Conservation (phyloP, 139 green algal genomes). For the Nannochloris sp. region DNA sequence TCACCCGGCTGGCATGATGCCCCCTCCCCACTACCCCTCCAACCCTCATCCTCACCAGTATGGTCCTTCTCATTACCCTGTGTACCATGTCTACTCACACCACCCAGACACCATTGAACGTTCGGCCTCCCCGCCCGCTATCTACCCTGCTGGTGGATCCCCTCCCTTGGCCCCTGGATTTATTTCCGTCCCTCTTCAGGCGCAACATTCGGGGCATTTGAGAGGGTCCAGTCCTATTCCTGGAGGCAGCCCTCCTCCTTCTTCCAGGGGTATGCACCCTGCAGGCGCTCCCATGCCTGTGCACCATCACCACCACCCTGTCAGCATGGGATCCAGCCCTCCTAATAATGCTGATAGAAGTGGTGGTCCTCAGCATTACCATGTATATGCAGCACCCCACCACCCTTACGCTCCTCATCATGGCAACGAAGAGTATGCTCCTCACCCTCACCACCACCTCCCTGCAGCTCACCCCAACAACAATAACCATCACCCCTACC, state of each 20-base stretch:
- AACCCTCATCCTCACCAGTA: neutral
- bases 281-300: neutral
- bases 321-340: neutral
- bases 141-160: conserved; percentile 26
- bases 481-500: neutral
- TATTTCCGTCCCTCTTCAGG: conserved; percentile 10
- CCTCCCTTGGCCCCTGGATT: conserved; percentile 28
- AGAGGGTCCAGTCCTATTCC: conserved; percentile 7
- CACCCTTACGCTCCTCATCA: no score
- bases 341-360: no score
- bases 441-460: neutral
- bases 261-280: neutral
- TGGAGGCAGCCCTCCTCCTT: conserved; percentile 11
- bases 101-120: neutral
- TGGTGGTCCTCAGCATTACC: no score
- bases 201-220: no score
- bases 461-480: no score
- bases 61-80: neutral
- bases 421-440: neutral
- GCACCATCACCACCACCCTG: neutral
- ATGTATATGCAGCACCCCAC: no score
- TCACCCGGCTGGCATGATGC: neutral
- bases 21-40: neutral
- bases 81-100: neutral
- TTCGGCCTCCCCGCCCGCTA: neutral